phyloP scores from a whole-genome alignment of 108 stramenopile species.

The Fragilariopsis cylindrus region DNA sequence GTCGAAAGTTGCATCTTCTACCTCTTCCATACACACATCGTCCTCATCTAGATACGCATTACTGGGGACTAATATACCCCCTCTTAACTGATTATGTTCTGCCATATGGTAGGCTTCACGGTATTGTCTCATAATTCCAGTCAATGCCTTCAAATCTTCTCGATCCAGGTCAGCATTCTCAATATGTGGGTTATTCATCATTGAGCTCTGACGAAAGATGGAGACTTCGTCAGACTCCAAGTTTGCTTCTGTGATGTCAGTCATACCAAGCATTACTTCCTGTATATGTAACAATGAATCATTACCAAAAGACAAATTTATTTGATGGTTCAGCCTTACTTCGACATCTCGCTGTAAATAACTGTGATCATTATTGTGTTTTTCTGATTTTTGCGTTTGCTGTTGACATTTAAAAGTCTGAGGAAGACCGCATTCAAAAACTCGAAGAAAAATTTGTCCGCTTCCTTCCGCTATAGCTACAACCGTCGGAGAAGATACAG shows the following conservation, averaged over 20 bases:
- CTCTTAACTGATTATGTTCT: constrained; percentile 61
- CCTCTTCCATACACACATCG: constrained; percentile 16
- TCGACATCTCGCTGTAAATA: constrained; percentile 43
- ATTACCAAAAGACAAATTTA: constrained; percentile 38
- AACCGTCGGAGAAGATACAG: background rate
- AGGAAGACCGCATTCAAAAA: constrained; percentile 30
- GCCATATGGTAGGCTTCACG: constrained; percentile 67
- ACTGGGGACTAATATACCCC: constrained; percentile 68
- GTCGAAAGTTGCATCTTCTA: constrained; percentile 63
- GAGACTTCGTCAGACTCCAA: constrained; percentile 3
- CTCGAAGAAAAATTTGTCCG: constrained; percentile 37
- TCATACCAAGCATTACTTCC: constrained; percentile 15
- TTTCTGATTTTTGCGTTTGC: background rate
- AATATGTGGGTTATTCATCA: constrained; percentile 13
- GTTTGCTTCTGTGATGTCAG: constrained; percentile 7
- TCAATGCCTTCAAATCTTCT: constrained; percentile 56
- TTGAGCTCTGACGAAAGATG: constrained; percentile 12
- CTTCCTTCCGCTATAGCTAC: constrained; percentile 40
- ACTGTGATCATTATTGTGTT: constrained; percentile 4
- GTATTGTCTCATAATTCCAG: constrained; percentile 77
- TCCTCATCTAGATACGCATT: constrained; percentile 49
- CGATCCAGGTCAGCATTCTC: constrained; percentile 33
- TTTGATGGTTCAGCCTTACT: constrained; percentile 40
- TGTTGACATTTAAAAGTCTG: background rate
- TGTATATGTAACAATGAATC: constrained; percentile 27